phyloP scores from a whole-genome alignment of 2,329 filamentous ascomycete species.

The Hypocreales sp. region DNA sequence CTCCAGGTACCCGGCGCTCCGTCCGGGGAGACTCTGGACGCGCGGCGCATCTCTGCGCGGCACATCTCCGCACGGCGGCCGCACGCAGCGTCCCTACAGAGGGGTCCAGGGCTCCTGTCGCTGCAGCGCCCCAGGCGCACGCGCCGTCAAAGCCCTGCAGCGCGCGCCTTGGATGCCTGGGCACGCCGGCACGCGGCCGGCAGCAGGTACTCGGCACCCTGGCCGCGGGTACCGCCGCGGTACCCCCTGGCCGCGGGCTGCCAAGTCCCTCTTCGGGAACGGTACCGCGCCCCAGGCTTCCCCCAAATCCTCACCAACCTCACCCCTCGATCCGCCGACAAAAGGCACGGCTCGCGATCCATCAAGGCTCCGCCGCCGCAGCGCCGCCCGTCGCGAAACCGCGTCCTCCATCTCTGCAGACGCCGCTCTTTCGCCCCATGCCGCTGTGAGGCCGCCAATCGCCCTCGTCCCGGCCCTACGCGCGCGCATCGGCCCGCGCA shows the following conservation, averaged over 20 bases:
- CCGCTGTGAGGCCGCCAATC: conserved; percentile 29
- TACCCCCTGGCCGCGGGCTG: no score
- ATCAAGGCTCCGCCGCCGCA: conserved; percentile 32
- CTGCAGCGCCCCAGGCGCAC: no score
- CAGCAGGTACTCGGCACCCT: no score
- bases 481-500: conserved; percentile 36
- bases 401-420: conserved; percentile 32
- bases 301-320: conserved; percentile 36
- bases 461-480: conserved; percentile 32
- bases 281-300: conserved; percentile 19
- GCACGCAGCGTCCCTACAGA: no score
- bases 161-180: no score
- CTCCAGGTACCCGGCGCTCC: not conserved
- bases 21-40: no score
- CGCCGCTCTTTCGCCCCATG: conserved; percentile 33
- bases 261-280: conserved; percentile 25
- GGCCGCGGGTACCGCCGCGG: no score
- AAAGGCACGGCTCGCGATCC: conserved; percentile 31
- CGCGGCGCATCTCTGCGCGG: no score
- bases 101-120: no score
- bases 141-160: no score
- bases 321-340: conserved; percentile 36
- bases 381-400: conserved; percentile 23
- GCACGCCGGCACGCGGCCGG: no score
- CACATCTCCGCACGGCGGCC: no score